These are phyloP conservation scores for Fusarium sp. DNA, from an alignment of 2,329 filamentous ascomycete genomes.

Conservation along the genomic window DNA sequence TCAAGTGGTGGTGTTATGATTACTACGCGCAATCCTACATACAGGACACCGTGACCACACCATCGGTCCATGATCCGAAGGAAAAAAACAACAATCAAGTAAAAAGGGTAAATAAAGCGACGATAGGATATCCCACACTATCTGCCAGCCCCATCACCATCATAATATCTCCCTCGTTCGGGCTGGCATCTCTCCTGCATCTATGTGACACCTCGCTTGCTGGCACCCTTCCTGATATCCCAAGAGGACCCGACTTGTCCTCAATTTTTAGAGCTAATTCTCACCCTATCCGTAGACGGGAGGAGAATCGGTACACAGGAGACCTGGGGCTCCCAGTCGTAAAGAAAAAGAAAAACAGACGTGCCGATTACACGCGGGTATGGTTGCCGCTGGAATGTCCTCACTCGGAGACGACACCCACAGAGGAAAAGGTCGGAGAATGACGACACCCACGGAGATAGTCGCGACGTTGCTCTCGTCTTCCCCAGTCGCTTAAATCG, in stretches of 20 bases:
- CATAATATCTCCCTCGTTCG: constrained; percentile 26
- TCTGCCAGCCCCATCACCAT: constrained; percentile 35
- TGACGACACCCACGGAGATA: constrained; percentile 26
- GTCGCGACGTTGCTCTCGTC: constrained; percentile 34
- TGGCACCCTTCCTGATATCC: constrained; percentile 42
- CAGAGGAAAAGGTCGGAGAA: constrained; percentile 8
- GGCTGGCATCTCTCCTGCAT: constrained; percentile 29
- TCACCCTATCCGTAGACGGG: constrained; percentile 13
- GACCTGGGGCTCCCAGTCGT: constrained; percentile 38
- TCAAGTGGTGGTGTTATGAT: constrained; percentile 47
- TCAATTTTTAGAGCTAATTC: constrained; percentile 41
- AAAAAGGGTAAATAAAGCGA: constrained; percentile 52
- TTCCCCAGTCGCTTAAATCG: constrained; percentile 49
- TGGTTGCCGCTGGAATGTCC: constrained; percentile 28
- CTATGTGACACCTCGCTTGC: constrained; percentile 39
- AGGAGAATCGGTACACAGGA: constrained; percentile 47
- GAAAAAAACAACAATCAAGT: constrained; percentile 47
- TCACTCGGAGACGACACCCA: constrained; percentile 21
- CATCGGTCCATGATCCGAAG: constrained; percentile 40
- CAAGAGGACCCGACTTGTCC: constrained; percentile 35
- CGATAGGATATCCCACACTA: constrained; percentile 47
- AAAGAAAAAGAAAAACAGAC: constrained; percentile 42
- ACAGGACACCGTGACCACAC: constrained; percentile 45
- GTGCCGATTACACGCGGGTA: constrained; percentile 42
- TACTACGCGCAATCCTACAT: constrained; percentile 53